Evolutionary conservation across 306 rosid species (phyloP), one percentile per base, ranked within the genome.

Genomic region (Cicer bijugum): DNA sequence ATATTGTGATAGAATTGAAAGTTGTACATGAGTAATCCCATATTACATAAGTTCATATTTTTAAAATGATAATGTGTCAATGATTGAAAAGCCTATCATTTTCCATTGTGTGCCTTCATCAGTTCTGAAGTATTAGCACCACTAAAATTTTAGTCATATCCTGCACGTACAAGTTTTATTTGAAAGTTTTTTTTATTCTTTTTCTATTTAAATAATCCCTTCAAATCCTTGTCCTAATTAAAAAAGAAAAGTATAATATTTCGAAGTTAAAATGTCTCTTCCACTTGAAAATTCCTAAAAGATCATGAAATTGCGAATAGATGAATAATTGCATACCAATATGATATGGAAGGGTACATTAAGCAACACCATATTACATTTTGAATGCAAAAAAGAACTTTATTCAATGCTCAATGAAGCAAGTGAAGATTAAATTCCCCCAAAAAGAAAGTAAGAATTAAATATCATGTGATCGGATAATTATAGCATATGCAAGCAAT

Each of bases 321-420:
- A 45, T 45, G 19, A 67, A 67, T 45, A 8, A 56, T n/a, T 38
- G 19, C 35, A 23, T 48, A 69, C 74, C 44, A 17, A 9, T 55
- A 35, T 20, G 43, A 66, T 23, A 65, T 55, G 15, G 10, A 50
- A 6, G 23, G 70, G 60, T 23, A n/a, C 74, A 43, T 11, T 67
- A 45, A 52, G 62, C 28, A 57, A 58, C 44, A 45, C 52, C 50
- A 46, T n/a, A 6, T 35, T 20, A 64, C 35, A 45, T 23, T 28
- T 35, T 46, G 61, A 72, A 56, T 12, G 33, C 5, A 37, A 50
- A 60, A 52, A 42, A 15, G 4, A 28, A 59, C 46, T 11, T 64
- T 64, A 64, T 64, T 65, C 72, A 39, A 12, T 50, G 66, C 45
- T 51, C 63, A 64, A 10, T 11, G 16, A 38, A 75, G 42, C 44